Evolutionary conservation across 495 filamentous ascomycete genomes (phyloP).

Genomic region (Penicillium coffeae): DNA sequence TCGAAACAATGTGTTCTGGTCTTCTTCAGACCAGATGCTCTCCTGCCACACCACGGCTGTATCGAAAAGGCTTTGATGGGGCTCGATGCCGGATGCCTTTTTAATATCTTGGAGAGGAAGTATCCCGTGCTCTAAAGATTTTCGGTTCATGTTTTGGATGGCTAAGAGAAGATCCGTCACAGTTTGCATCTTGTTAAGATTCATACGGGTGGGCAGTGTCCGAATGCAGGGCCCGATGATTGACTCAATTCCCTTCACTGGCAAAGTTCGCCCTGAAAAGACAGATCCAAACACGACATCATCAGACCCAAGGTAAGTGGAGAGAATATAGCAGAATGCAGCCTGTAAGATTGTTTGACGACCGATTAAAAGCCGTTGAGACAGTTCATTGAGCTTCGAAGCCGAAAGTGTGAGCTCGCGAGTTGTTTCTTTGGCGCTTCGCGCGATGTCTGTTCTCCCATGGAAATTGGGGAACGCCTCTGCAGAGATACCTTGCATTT

Average conservation of each 20-base stretch:
- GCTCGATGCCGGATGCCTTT: slow-evolving; percentile 44
- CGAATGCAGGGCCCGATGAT: slow-evolving; percentile 70
- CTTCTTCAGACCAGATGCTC: slow-evolving; percentile 43
- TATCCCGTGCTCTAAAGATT: slow-evolving; percentile 53
- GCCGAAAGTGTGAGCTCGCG: slow-evolving; percentile 20
- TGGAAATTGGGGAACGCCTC: slow-evolving; percentile 29
- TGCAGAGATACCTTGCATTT: slow-evolving; percentile 40
- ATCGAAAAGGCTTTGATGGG: slow-evolving; percentile 57
- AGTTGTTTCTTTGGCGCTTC: slow-evolving; percentile 29
- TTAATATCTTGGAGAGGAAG: slow-evolving; percentile 66
- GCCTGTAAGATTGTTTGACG: slow-evolving; percentile 65
- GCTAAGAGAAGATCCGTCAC: slow-evolving; percentile 54
- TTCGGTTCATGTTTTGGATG: slow-evolving; percentile 57
- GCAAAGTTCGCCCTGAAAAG: slow-evolving; percentile 68
- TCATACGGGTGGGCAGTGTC: slow-evolving; percentile 62
- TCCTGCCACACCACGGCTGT: slow-evolving; percentile 77
- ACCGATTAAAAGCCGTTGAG: slow-evolving; percentile 28
- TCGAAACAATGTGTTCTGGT: slow-evolving; percentile 27
- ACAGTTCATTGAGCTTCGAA: slow-evolving; percentile 24
- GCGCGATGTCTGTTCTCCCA: slow-evolving; percentile 5
- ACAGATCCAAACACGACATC: slow-evolving; percentile 71
- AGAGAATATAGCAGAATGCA: slow-evolving; percentile 59
- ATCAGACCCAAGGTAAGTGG: slow-evolving; percentile 51
- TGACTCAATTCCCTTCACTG: slow-evolving; percentile 61
- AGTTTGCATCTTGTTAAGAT: slow-evolving; percentile 40